Percentiles rank a stretch among this genome's conserved stretches.
phyloP scores from a whole-genome alignment of 495 filamentous ascomycete species.

The Hypomontagnella monticulosa region DNA sequence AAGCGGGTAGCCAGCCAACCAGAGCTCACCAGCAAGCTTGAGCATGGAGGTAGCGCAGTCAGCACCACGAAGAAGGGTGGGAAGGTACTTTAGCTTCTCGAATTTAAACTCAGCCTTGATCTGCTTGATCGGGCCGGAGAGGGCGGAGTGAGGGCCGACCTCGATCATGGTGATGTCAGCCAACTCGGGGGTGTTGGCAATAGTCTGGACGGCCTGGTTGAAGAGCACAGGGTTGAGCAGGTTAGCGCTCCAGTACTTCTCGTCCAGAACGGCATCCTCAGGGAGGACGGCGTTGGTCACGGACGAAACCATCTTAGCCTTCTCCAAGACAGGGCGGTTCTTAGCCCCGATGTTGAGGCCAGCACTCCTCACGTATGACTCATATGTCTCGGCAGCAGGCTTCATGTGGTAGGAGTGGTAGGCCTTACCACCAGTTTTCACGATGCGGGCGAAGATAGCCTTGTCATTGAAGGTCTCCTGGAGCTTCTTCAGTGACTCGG shows the following conservation, averaged over 20 bases:
- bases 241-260: constrained; percentile 59
- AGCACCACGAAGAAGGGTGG: constrained; percentile 46
- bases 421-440: constrained; percentile 55
- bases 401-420: constrained; percentile 66
- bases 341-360: constrained; percentile 1
- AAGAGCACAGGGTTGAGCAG: constrained; percentile 59
- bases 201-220: constrained; percentile 46
- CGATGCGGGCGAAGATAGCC: constrained; percentile 49
- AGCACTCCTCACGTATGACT: constrained; percentile 30
- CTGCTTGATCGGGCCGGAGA: constrained; percentile 58
- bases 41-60: constrained; percentile 47
- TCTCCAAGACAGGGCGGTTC: not conserved
- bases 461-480: constrained; percentile 42
- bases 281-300: constrained; percentile 38
- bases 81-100: constrained; percentile 47
- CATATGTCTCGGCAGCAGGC: constrained; percentile 46
- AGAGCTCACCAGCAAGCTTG: constrained; percentile 51
- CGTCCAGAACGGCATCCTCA: constrained; percentile 23
- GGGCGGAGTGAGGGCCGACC: constrained; percentile 64
- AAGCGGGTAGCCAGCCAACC: constrained; percentile 27
- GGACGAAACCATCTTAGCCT: constrained; percentile 34
- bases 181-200: constrained; percentile 11
- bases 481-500: constrained; percentile 46
- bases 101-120: constrained; percentile 39
- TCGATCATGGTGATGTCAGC: constrained; percentile 52